Evolutionary conservation across 495 filamentous ascomycete genomes (phyloP).

Genomic region (Cudoniella acicularis): DNA sequence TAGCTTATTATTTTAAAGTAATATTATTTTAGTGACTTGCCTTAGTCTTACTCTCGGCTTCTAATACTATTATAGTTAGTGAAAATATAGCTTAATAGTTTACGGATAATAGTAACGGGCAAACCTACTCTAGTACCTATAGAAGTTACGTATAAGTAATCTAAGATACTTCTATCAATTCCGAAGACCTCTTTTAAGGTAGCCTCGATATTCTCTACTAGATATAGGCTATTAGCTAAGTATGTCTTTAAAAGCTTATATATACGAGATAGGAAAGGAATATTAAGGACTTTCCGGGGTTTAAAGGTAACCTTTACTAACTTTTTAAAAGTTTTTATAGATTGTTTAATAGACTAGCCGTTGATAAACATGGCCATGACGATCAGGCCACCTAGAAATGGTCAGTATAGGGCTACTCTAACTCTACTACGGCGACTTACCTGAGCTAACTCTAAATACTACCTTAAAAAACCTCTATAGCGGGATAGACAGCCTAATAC

Average conservation of each 20-base stretch:
- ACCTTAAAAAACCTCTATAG: slow-evolving; percentile 23
- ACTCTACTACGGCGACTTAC: slow-evolving; percentile 4
- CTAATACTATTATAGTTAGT: slow-evolving; percentile 26
- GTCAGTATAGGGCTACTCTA: neutral
- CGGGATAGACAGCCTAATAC: too few relatives aligned
- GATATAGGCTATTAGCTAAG: slow-evolving; percentile 19
- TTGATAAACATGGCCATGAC: slow-evolving; percentile 18
- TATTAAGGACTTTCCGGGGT: neutral
- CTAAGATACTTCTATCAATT: slow-evolving; percentile 12
- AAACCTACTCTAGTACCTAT: slow-evolving; percentile 21
- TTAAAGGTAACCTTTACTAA: slow-evolving; percentile 17
- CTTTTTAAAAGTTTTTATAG: slow-evolving; percentile 12
- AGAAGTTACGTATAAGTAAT: slow-evolving; percentile 7
- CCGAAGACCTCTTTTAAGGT: slow-evolving; percentile 22
- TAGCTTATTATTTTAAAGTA: neutral
- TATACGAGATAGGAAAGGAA: slow-evolving; percentile 11
- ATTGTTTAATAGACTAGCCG: slow-evolving; percentile 20
- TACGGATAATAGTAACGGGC: slow-evolving; percentile 15
- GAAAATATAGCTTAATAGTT: slow-evolving; percentile 22
- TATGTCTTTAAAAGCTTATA: slow-evolving; percentile 12
- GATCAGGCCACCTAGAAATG: slow-evolving; percentile 12
- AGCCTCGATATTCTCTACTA: slow-evolving; percentile 11
- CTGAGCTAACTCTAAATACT: slow-evolving; percentile 25
- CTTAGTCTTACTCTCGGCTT: slow-evolving; percentile 2
- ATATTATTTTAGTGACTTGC: slow-evolving; percentile 7